phyloP scores from a whole-genome alignment of 371 early-diverging fungal species.

The Actinomucor elegans region DNA sequence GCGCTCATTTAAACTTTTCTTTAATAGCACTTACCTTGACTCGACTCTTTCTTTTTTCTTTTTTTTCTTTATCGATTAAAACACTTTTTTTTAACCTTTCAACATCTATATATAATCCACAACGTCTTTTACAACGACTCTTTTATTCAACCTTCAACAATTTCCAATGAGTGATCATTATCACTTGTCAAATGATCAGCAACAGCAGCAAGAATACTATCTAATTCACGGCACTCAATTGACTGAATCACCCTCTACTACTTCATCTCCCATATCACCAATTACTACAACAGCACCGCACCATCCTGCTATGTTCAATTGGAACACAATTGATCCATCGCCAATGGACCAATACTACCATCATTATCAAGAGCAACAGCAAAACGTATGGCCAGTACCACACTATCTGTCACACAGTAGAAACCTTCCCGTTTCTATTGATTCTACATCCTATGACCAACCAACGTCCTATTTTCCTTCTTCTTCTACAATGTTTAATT shows the following conservation, averaged over 20 bases:
- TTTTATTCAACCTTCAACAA: neutral
- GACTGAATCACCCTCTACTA: neutral
- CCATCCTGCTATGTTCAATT: neutral
- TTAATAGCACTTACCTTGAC: neutral
- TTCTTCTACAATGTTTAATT: too few relatives aligned
- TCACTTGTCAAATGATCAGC: constrained; percentile 1
- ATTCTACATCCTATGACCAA: too few relatives aligned
- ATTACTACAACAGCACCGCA: neutral
- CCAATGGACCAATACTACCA: neutral
- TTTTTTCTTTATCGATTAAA: neutral
- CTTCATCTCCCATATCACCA: neutral
- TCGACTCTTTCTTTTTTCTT: neutral
- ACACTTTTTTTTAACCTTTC: neutral
- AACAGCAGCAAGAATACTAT: neutral
- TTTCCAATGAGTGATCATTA: constrained; percentile 7
- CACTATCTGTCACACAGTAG: neutral
- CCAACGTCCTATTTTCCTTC: neutral
- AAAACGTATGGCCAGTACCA: neutral
- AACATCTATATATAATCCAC: neutral
- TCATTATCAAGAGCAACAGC: constrained; percentile 1
- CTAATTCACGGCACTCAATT: neutral
- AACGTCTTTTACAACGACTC: neutral
- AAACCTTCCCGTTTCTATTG: too few relatives aligned
- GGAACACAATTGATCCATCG: neutral
- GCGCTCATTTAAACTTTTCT: constrained; percentile 7